Percentiles rank a stretch among this genome's conserved stretches.
Conservation (phyloP, 768 basidiomycete species). For the Lentinula aciculospora region DNA sequence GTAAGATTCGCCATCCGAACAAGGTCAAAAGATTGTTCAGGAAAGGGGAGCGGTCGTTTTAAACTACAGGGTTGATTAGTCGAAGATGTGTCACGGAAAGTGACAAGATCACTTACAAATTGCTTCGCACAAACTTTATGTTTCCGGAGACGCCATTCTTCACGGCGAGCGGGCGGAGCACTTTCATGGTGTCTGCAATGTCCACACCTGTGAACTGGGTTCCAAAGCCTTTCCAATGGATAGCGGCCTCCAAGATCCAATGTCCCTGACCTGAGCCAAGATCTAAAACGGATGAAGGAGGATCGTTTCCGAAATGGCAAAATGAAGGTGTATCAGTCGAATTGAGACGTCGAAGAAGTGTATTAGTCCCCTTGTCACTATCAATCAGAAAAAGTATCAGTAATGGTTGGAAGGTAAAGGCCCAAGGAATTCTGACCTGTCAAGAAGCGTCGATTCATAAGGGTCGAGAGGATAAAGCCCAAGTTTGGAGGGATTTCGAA, state of each 20-base stretch:
- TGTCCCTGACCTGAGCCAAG: slow-evolving; percentile 48
- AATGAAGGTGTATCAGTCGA: slow-evolving; percentile 19
- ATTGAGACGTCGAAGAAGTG: slow-evolving; percentile 33
- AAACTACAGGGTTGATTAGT: slow-evolving; percentile 21
- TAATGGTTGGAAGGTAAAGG: not conserved
- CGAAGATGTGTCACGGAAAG: not conserved
- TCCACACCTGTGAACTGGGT: slow-evolving; percentile 32
- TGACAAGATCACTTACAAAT: slow-evolving; percentile 14
- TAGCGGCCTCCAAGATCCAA: slow-evolving; percentile 47
- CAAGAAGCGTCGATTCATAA: slow-evolving; percentile 16
- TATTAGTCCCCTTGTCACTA: slow-evolving; percentile 38
- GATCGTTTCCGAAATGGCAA: slow-evolving; percentile 17
- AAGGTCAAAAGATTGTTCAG: slow-evolving; percentile 42
- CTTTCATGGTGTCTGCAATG: slow-evolving; percentile 17
- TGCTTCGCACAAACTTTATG: slow-evolving; percentile 16
- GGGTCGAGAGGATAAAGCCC: slow-evolving; percentile 18
- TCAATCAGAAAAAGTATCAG: not conserved
- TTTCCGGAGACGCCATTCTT: slow-evolving; percentile 15
- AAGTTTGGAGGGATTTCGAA: slow-evolving; percentile 9
- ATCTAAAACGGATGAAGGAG: slow-evolving; percentile 42
- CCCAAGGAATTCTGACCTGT: slow-evolving; percentile 10
- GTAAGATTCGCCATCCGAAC: slow-evolving; percentile 47
- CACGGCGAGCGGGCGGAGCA: slow-evolving; percentile 11
- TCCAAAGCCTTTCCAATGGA: slow-evolving; percentile 33
- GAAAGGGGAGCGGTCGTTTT: slow-evolving; percentile 39